phyloP scores from a whole-genome alignment of 2,329 filamentous ascomycete species.

The Pseudocercospora ulei region DNA sequence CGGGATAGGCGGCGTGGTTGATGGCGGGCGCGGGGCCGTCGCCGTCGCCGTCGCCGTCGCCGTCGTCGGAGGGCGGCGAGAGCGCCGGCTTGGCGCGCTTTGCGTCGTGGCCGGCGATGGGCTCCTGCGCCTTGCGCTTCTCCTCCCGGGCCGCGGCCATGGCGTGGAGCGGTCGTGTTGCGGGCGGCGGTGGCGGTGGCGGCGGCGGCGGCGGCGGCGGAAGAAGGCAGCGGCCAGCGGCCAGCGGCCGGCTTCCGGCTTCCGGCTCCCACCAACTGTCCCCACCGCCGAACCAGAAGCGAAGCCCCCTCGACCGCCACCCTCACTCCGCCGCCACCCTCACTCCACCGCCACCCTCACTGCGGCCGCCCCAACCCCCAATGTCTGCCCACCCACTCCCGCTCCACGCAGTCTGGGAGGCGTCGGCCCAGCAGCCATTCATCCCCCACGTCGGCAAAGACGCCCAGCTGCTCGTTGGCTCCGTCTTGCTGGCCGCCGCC shows the following conservation, averaged over 20 bases:
- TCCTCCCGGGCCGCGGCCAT: conserved; percentile 20
- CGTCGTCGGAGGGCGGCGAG: conserved; percentile 32
- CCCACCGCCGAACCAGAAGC: too few relatives aligned
- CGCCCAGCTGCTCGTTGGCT: conserved; percentile 73
- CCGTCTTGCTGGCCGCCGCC: conserved; percentile 60
- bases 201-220: background rate
- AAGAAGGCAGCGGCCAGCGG: too few relatives aligned
- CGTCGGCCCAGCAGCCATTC: conserved; percentile 79
- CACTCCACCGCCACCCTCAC: too few relatives aligned
- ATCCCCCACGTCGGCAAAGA: conserved; percentile 68
- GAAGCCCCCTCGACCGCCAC: too few relatives aligned
- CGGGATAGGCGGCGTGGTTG: conserved; percentile 59
- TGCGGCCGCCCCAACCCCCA: conserved; percentile 8
- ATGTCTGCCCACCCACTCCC: conserved; percentile 66
- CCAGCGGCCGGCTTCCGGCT: too few relatives aligned
- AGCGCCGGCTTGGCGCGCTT: conserved; percentile 54
- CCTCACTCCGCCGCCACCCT: too few relatives aligned
- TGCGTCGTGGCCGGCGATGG: conserved; percentile 44
- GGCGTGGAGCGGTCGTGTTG: background rate
- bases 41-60: conserved; percentile 28
- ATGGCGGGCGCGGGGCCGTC: conserved; percentile 25
- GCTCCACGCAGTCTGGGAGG: conserved; percentile 78
- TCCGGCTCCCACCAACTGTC: too few relatives aligned
- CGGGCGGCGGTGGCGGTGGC: background rate
- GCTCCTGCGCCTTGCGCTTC: conserved; percentile 68